These are phyloP conservation scores for Aristolochia californica DNA, from an alignment of 164 flowering plant species.

Conservation along the genomic window DNA sequence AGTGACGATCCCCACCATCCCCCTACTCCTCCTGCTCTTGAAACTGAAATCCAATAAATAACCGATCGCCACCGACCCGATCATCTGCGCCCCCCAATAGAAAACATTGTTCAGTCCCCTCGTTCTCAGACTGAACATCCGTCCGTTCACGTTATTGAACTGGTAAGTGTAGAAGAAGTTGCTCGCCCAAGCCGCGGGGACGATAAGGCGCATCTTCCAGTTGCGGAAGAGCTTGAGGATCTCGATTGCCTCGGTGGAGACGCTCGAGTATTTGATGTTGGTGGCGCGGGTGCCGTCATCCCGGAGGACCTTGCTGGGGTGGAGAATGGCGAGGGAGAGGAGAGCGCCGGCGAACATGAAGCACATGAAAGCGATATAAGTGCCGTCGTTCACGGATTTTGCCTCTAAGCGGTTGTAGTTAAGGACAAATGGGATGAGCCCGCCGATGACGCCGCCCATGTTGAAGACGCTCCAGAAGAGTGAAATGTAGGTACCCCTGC, in stretches of 20 bases:
- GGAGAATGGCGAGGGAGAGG: conserved; percentile 53
- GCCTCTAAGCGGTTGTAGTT: conserved; percentile 56
- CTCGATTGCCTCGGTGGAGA: conserved; percentile 37
- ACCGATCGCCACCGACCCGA: conserved; percentile 74
- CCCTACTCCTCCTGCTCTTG: conserved; percentile 60
- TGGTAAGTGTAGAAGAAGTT: conserved; percentile 91
- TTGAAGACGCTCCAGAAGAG: conserved; percentile 88
- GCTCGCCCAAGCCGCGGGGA: conserved; percentile 87
- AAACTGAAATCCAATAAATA: conserved; percentile 71
- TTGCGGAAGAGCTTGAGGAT: conserved; percentile 59
- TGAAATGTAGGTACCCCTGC: conserved; percentile 75
- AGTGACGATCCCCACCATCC: conserved; percentile 49
- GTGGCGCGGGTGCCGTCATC: conserved; percentile 64
- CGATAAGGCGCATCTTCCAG: conserved; percentile 73
- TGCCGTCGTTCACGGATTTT: conserved; percentile 65
- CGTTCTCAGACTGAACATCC: conserved; percentile 63
- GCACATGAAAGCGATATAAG: conserved; percentile 81
- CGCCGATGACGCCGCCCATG: conserved; percentile 94
- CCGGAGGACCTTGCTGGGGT: conserved; percentile 52
- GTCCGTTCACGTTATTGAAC: conserved; percentile 77
- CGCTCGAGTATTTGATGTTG: conserved; percentile 50
- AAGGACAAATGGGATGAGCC: conserved; percentile 63
- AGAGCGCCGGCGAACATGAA: conserved; percentile 66
- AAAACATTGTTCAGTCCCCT: conserved; percentile 87
- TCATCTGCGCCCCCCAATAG: conserved; percentile 97